Base-by-base conservation (phyloP, 306 rosid genomes). In the Citrullus mucosospermus region DNA sequence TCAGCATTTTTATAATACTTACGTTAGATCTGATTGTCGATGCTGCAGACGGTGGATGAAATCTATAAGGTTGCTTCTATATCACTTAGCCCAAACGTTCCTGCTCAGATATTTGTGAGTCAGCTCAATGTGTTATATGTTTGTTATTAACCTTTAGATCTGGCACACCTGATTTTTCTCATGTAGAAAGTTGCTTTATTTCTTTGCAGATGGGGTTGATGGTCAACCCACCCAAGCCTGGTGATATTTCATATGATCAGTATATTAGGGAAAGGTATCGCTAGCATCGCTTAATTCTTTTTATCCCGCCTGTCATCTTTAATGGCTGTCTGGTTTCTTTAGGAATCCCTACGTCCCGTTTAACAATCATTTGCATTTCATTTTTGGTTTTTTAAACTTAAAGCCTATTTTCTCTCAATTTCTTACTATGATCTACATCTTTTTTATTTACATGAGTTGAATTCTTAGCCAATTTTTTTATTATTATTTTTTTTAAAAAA, bases 51-150 rank as follows among this genome's bases (percentile, higher is more conserved):
- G 54, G 99, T 96, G 60, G 99, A 96, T 80, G 96, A 96, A 92
- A 92, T 96, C 81, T 96, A 96, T 71, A 96, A 96, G 84, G 87
- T 96, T 80, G 93, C 93, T 60, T 96, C 99, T 0, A 76, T 92
- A 83, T 80, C 99, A 36, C 97, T 96, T 80, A 96, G 97, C 81
- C 99, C 99, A 44, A 96, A 96, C 83, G 99, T 92, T 88, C 97
- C 99, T 69, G 99, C 98, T 83, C 99, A 96, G 80, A 88, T 96
- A 86, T 92, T 96, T 88, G 99, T 96, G 91, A 91, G 99, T 88
- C 80, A 82, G 56, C 22, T 39, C 10, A 17, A 34, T n/a, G 18
- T 36, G 59, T 66, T 53, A 0, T 13, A 16, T 43, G 39, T 5
- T 41, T 41, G 16, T 36, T 79, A 61, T 78, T 57, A 58, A 51